A percentile compares a stretch with the other conserved stretches of the same genome.
These are phyloP conservation scores for Ganoderma leucocontextum DNA, from an alignment of 1,284 basidiomycete genomes.

Conservation along the genomic window DNA sequence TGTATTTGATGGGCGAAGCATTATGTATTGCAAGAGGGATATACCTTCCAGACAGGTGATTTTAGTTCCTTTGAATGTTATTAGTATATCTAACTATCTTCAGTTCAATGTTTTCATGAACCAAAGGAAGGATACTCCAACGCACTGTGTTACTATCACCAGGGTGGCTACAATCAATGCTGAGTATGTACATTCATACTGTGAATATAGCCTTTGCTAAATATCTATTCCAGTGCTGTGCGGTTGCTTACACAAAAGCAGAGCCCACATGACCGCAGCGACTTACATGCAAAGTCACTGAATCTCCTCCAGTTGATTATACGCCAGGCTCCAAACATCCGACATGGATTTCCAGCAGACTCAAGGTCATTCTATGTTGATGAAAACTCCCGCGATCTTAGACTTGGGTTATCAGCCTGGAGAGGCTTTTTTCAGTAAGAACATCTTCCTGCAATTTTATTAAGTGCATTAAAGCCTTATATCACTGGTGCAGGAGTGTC, in stretches of 20 bases:
- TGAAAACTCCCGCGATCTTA: slow-evolving; percentile 9
- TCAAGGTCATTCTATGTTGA: slow-evolving; percentile 27
- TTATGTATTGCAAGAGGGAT: slow-evolving; percentile 24
- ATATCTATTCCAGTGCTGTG: slow-evolving; percentile 18
- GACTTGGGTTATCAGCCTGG: slow-evolving; percentile 29
- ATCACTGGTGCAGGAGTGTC: slow-evolving; percentile 23
- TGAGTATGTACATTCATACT: slow-evolving; percentile 5
- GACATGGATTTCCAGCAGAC: slow-evolving; percentile 35
- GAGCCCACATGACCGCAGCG: slow-evolving; percentile 10
- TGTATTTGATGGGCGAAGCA: slow-evolving; percentile 36
- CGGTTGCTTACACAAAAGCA: slow-evolving; percentile 16
- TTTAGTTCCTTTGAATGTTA: neutral
- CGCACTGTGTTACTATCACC: slow-evolving; percentile 23
- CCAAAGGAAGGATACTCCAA: slow-evolving; percentile 9
- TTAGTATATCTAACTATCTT: neutral
- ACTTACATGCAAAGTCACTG: slow-evolving; percentile 28
- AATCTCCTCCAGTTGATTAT: slow-evolving; percentile 39
- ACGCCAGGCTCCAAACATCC: slow-evolving; percentile 38
- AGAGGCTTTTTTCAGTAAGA: slow-evolving; percentile 26
- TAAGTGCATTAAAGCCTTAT: neutral
- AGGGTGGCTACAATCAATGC: slow-evolving; percentile 29
- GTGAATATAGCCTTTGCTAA: neutral
- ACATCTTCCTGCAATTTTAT: neutral
- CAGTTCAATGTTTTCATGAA: slow-evolving; percentile 29
- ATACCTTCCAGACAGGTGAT: neutral